Evolutionary conservation across 2,329 filamentous ascomycete genomes (phyloP), one percentile per base, ranked within the genome.

Genomic region (Colletotrichum karsti): DNA sequence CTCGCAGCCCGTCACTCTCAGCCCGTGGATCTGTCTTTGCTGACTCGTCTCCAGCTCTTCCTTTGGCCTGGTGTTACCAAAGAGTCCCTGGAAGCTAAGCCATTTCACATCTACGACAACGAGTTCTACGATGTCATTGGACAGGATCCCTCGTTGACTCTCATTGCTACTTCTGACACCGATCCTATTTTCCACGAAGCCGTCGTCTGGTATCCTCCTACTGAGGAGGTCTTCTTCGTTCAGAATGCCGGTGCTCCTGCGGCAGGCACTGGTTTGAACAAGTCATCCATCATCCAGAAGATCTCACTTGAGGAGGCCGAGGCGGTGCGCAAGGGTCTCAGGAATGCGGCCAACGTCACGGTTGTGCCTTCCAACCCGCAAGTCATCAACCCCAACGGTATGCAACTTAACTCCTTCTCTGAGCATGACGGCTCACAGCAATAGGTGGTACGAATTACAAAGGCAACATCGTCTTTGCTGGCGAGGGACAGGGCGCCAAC

Each of bases 171-270:
- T 7, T 79, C 82, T 0, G 80, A 77, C 0, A 76, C 74, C 0
- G 79, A 87, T 50, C 84, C 84, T 0, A 71, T 86, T 3, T 89
- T 87, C 48, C 87, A 89, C 58, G 87, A 89, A 71, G 87, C 86
- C 7, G 84, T 86, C 7, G 80, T 87, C 0, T 89, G 85, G 84
- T 57, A 51, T 8, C 77, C 73, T 22, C 80, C 79, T 0, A 86
- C 83, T 0, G 82, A 87, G 18, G 85, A 87, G 67, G 78, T 87
- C 48, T 87, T 88, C 72, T 88, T 88, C 44, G 84, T 82, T 0
- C 85, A 88, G 63, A 87, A 85, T 51, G 85, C 85, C 0, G 85
- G 85, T 0, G 77, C 80, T 0, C 71, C 69, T 0, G 82, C 77
- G 7, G 81, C 85, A 3, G 85, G 85, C 1, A 87, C 85, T 0